Conservation (phyloP, 1,139 yeast species). For the Blastobotrys ciferrii region DNA sequence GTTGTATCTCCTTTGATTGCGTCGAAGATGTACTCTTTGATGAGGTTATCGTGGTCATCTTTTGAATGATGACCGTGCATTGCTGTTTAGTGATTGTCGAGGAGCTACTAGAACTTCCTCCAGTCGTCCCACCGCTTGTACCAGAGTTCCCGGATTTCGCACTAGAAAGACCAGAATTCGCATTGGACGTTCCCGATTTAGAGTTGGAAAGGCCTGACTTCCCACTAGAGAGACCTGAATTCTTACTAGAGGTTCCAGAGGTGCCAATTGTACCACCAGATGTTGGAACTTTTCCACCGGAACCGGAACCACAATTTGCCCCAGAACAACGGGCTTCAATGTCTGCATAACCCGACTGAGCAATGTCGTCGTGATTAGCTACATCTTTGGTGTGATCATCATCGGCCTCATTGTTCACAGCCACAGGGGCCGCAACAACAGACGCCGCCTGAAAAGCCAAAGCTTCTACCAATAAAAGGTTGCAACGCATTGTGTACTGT, state of each 20-base stretch:
- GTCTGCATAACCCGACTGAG: neutral
- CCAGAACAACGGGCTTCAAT: neutral
- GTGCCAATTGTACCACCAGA: too few relatives aligned
- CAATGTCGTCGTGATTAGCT: neutral
- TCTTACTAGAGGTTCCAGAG: neutral
- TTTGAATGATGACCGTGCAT: slow-evolving; percentile 1
- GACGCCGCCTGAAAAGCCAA: slow-evolving; percentile 2
- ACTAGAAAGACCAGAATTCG: neutral
- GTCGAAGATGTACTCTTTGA: neutral
- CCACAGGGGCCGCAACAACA: slow-evolving; percentile 1
- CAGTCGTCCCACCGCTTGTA: neutral
- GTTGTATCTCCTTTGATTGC: neutral
- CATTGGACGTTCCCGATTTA: neutral
- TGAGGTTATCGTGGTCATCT: neutral
- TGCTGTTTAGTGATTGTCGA: neutral
- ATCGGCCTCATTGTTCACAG: neutral
- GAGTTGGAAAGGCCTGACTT: neutral
- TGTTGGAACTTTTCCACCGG: neutral
- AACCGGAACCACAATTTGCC: slow-evolving; percentile 1
- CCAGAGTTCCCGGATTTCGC: neutral
- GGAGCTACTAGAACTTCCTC: too few relatives aligned
- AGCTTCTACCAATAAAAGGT: neutral
- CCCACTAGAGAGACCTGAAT: neutral
- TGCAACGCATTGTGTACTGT: neutral
- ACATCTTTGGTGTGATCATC: neutral